Evolutionary conservation across 2,329 filamentous ascomycete species (phyloP).

Genomic region (Colletotrichum camelliae): DNA sequence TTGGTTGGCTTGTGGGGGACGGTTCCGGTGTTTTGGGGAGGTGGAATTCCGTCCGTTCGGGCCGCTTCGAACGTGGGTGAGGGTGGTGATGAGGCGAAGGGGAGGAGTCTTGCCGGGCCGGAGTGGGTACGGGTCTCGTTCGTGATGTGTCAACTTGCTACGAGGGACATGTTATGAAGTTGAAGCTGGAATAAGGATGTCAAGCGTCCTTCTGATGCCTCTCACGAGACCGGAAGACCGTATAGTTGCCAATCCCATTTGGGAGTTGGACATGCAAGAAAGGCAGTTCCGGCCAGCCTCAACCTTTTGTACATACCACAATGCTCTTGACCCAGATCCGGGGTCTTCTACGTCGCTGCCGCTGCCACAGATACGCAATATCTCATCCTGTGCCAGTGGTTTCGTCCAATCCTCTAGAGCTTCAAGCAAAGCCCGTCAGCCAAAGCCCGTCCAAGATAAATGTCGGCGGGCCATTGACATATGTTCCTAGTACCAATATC

Average conservation of each 20-base stretch:
- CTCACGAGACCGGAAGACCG: not conserved
- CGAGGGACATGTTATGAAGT: not conserved
- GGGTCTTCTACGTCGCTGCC: not conserved
- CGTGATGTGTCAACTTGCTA: not conserved
- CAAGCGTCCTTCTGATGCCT: not conserved
- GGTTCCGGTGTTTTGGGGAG: not conserved
- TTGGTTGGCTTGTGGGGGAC: not conserved
- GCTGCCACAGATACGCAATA: not conserved
- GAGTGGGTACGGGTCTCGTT: not conserved
- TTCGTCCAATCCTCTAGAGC: not conserved
- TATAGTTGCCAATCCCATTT: not conserved
- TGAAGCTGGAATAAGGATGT: not conserved
- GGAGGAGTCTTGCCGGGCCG: not conserved
- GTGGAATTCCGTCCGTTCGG: not conserved
- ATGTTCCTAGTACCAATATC: not conserved
- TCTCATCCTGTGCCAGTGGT: not conserved
- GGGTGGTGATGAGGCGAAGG: not conserved
- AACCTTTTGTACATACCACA: not conserved
- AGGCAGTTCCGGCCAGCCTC: not conserved
- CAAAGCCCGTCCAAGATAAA: not conserved
- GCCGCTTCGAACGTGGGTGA: not conserved
- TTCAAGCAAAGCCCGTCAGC: not conserved
- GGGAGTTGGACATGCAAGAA: not conserved
- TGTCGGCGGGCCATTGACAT: not conserved
- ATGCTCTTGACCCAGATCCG: rapidly evolving